Evolutionary conservation across 768 basidiomycete species (phyloP).

Genomic region (Collybia sordida): DNA sequence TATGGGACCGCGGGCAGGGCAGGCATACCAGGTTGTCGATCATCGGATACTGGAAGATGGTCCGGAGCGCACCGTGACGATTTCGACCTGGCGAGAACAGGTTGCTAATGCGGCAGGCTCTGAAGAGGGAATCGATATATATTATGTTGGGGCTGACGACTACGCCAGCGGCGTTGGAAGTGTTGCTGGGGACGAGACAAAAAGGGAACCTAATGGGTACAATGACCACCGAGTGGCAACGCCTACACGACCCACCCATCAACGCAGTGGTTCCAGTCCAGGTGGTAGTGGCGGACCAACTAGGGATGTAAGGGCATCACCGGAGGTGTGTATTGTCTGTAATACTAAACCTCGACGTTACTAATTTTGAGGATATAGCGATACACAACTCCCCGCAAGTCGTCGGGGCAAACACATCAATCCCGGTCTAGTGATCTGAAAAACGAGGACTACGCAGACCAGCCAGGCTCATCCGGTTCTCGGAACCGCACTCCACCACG

Average conservation of each 20-base stretch:
- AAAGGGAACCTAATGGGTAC: background rate
- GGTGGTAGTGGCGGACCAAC: conserved; percentile 2
- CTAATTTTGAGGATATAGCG: conserved; percentile 3
- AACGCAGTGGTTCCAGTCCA: background rate
- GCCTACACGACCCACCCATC: background rate
- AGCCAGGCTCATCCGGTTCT: background rate
- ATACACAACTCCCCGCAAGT: conserved; percentile 5
- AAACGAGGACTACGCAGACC: too few relatives aligned
- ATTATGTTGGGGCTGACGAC: conserved; percentile 39
- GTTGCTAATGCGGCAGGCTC: conserved; percentile 39
- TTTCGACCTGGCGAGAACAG: conserved; percentile 57
- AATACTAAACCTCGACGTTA: background rate
- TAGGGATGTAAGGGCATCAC: background rate
- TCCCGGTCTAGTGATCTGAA: conserved; percentile 2
- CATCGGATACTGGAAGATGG: conserved; percentile 44
- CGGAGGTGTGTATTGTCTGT: background rate
- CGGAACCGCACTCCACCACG: conserved; percentile 24
- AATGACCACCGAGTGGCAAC: background rate
- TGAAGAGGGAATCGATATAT: conserved; percentile 43
- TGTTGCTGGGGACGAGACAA: conserved; percentile 3
- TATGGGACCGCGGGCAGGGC: conserved; percentile 28
- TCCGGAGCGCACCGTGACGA: conserved; percentile 52
- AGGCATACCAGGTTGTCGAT: conserved; percentile 42
- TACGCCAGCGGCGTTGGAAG: conserved; percentile 26
- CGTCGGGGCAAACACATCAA: conserved; percentile 6